phyloP scores from a whole-genome alignment of 2,329 filamentous ascomycete species.

The Emmonsiellopsis sp. region DNA sequence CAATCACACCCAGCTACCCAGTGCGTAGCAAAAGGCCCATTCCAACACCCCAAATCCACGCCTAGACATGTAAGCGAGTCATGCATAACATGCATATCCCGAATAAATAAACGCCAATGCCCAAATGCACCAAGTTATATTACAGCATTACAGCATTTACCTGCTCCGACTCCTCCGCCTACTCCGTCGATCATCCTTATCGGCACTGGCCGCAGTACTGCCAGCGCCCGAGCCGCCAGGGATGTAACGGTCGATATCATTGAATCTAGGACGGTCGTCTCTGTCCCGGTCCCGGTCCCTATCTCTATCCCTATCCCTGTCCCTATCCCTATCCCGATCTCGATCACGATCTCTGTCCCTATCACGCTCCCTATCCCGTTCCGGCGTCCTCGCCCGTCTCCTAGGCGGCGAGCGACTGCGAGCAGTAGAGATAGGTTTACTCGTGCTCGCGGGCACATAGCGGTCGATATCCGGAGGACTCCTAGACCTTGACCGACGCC shows the following conservation, averaged over 20 bases:
- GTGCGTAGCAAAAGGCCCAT: background rate
- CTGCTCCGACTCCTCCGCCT: conserved; percentile 18
- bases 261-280: conserved; percentile 22
- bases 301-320: conserved; percentile 10
- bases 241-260: conserved; percentile 37
- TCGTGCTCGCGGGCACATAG: conserved; percentile 25
- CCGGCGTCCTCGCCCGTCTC: conserved; percentile 1
- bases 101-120: background rate
- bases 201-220: conserved; percentile 11
- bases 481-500: conserved; percentile 24
- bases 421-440: background rate
- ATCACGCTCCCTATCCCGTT: conserved; percentile 2
- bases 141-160: conserved; percentile 5
- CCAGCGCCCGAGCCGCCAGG: conserved; percentile 22
- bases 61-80: too few species aligned
- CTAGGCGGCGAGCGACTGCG: conserved; percentile 28
- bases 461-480: conserved; percentile 32
- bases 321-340: conserved; percentile 13
- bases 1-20: too few species aligned
- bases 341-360: conserved; percentile 12
- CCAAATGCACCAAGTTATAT: background rate
- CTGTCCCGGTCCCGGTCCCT: conserved; percentile 18
- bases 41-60: background rate
- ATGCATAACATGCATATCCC: background rate
- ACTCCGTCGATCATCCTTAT: conserved; percentile 12